Evolutionary conservation across 2,329 filamentous ascomycete genomes (phyloP).

Genomic region (Ophiobolus disseminans): DNA sequence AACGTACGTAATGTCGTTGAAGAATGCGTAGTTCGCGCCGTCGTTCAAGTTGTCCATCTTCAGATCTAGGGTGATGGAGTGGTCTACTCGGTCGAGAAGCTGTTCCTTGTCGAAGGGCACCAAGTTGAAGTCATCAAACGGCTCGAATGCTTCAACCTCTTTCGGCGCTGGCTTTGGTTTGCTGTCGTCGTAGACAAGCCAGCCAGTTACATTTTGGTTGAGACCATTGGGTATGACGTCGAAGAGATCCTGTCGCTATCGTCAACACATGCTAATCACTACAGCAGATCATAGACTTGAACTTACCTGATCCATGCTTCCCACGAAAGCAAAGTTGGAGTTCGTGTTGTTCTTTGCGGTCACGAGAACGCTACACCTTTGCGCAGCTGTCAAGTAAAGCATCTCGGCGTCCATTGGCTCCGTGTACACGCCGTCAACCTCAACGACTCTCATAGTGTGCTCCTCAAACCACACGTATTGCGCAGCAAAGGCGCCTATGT

Average conservation of each 20-base stretch:
- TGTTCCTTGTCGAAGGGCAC: constrained; percentile 71
- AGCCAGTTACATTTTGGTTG: constrained; percentile 68
- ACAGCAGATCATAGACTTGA: neutral
- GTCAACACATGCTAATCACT: neutral
- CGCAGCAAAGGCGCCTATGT: constrained; percentile 72
- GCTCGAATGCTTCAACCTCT: constrained; percentile 66
- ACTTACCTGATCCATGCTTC: constrained; percentile 55
- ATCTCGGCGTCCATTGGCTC: constrained; percentile 65
- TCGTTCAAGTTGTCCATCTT: constrained; percentile 72
- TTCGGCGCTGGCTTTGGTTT: constrained; percentile 59
- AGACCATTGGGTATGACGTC: constrained; percentile 70
- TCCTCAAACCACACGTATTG: constrained; percentile 76
- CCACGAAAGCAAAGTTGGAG: constrained; percentile 67
- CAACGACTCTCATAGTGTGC: constrained; percentile 69
- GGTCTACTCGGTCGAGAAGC: constrained; percentile 67
- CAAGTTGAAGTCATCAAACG: constrained; percentile 77
- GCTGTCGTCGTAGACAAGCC: constrained; percentile 61
- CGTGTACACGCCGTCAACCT: constrained; percentile 74
- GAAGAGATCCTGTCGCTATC: constrained; percentile 59
- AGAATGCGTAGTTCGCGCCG: constrained; percentile 68
- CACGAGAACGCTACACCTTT: constrained; percentile 73
- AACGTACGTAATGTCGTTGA: constrained; percentile 79
- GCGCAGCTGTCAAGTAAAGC: constrained; percentile 72
- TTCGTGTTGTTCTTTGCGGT: constrained; percentile 63
- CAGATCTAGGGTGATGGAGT: constrained; percentile 65